These are phyloP conservation scores for Cryptococcus hybrid DNA, from an alignment of 1,284 basidiomycete genomes.

Conservation along the genomic window DNA sequence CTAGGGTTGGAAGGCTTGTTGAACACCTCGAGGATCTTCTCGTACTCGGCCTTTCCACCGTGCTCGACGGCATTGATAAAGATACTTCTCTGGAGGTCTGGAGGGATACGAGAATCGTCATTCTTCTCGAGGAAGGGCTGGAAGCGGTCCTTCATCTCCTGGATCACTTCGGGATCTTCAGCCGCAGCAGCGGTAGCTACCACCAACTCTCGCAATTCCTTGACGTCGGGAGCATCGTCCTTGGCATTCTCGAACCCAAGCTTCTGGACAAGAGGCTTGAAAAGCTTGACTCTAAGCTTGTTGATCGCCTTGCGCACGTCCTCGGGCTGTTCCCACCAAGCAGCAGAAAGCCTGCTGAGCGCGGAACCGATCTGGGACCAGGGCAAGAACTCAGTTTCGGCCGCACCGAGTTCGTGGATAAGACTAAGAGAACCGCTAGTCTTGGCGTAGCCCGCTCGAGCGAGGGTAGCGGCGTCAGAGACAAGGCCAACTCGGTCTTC, in stretches of 20 bases:
- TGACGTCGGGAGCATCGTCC: conserved; percentile 68
- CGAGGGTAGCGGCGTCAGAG: conserved; percentile 74
- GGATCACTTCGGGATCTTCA: conserved; percentile 65
- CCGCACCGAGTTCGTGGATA: conserved; percentile 62
- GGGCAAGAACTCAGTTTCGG: conserved; percentile 65
- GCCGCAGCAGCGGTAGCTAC: conserved; percentile 66
- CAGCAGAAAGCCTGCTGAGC: conserved; percentile 60
- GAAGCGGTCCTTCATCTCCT: conserved; percentile 74
- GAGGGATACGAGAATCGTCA: conserved; percentile 76
- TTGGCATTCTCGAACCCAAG: conserved; percentile 75
- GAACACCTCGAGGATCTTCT: conserved; percentile 68
- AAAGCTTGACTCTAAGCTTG: conserved; percentile 67
- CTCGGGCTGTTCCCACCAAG: conserved; percentile 82
- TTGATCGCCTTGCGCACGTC: conserved; percentile 62
- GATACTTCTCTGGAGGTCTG: conserved; percentile 61
- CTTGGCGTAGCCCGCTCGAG: conserved; percentile 73
- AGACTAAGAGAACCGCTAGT: conserved; percentile 75
- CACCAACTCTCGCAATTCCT: conserved; percentile 73
- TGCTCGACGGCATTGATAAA: conserved; percentile 58
- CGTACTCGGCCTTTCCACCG: conserved; percentile 76
- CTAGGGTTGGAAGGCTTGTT: conserved; percentile 71
- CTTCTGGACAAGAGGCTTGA: conserved; percentile 72
- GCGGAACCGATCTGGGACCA: conserved; percentile 47
- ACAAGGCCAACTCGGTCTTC: conserved; percentile 86
- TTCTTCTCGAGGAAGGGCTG: conserved; percentile 65